Percentiles rank a stretch among this genome's conserved stretches.
phyloP scores from a whole-genome alignment of 2,329 filamentous ascomycete species.

The Mycosphaerella sp. region DNA sequence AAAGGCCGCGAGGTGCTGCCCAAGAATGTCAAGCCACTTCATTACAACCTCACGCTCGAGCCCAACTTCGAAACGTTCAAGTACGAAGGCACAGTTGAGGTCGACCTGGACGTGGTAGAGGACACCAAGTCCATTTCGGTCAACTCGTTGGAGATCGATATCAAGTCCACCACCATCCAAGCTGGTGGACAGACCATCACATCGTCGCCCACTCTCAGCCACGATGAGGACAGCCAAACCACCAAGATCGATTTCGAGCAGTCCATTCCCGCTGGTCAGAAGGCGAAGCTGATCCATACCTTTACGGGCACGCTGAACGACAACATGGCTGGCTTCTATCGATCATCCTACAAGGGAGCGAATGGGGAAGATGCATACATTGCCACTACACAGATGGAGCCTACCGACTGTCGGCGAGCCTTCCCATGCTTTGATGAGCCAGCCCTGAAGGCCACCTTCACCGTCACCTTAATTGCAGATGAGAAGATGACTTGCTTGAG shows the following conservation, averaged over 20 bases:
- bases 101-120: slow-evolving; percentile 82
- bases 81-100: slow-evolving; percentile 75
- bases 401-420: slow-evolving; percentile 83
- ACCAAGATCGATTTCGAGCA: slow-evolving; percentile 75
- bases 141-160: slow-evolving; percentile 80
- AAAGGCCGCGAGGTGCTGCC: slow-evolving; percentile 78
- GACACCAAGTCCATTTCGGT: slow-evolving; percentile 80
- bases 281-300: slow-evolving; percentile 69
- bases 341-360: slow-evolving; percentile 80
- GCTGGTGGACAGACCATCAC: slow-evolving; percentile 53
- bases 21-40: slow-evolving; percentile 81
- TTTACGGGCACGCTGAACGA: slow-evolving; percentile 81
- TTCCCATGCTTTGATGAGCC: slow-evolving; percentile 98
- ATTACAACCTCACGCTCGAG: slow-evolving; percentile 89
- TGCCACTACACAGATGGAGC: slow-evolving; percentile 93
- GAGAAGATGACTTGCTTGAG: slow-evolving; percentile 85
- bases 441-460: slow-evolving; percentile 86
- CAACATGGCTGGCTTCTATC: slow-evolving; percentile 97
- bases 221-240: slow-evolving; percentile 74
- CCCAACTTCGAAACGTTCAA: slow-evolving; percentile 83
- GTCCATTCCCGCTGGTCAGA: slow-evolving; percentile 64
- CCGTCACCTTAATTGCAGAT: slow-evolving; percentile 83
- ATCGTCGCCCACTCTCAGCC: slow-evolving; percentile 60
- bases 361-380: slow-evolving; percentile 76
- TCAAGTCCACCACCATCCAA: slow-evolving; percentile 66